A percentile compares a stretch with the other conserved stretches of the same genome.
phyloP scores from a whole-genome alignment of 805 yeast genomes.

The Metschnikowia gelsemii region DNA sequence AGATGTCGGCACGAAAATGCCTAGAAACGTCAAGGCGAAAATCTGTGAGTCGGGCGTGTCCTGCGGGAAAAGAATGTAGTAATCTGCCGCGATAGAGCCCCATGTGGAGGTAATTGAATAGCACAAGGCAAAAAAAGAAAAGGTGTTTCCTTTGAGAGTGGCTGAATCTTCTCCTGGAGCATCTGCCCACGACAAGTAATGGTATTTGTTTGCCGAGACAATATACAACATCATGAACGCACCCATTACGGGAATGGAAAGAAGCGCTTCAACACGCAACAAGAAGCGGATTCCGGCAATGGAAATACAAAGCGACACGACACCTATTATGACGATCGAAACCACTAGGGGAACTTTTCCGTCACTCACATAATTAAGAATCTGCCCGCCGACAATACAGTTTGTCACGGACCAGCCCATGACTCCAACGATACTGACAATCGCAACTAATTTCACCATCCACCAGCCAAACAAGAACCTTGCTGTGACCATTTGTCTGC shows the following conservation, averaged over 20 bases:
- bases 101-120: conserved; percentile 84
- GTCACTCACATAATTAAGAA: conserved; percentile 62
- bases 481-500: conserved; percentile 84
- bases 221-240: conserved; percentile 70
- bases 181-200: conserved; percentile 29
- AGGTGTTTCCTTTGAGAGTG: conserved; percentile 63
- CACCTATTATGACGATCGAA: conserved; percentile 71
- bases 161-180: conserved; percentile 14
- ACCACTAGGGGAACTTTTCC: conserved; percentile 66
- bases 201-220: conserved; percentile 50
- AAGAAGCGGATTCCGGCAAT: conserved; percentile 77
- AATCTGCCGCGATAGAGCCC: conserved; percentile 86
- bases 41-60: conserved; percentile 54
- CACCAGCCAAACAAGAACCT: conserved; percentile 83
- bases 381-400: conserved; percentile 85
- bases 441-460: conserved; percentile 72
- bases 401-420: conserved; percentile 96
- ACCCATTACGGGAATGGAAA: conserved; percentile 67
- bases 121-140: conserved; percentile 68
- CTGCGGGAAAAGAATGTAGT: conserved; percentile 79
- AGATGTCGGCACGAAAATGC: conserved; percentile 67
- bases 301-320: conserved; percentile 63
- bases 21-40: conserved; percentile 61
- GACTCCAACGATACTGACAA: conserved; percentile 71
- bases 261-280: conserved; percentile 61